Conservation (phyloP, 371 early-diverging fungal species). For the Mortierella sp. region DNA sequence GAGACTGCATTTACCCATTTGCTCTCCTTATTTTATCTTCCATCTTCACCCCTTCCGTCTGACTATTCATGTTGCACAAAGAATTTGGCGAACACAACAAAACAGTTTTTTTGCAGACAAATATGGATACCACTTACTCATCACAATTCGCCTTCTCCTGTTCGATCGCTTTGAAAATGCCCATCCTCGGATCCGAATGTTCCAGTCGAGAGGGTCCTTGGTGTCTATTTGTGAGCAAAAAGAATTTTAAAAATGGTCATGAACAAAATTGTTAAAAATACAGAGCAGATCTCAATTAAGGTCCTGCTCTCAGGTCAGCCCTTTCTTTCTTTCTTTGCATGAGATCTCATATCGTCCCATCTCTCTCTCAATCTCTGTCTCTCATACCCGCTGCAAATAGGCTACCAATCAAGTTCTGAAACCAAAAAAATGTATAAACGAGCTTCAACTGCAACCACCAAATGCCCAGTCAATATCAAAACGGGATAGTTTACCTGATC, state of each 20-base stretch:
- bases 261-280: conserved; percentile 14
- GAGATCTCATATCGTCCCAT: too few relatives aligned
- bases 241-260: neutral
- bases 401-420: neutral
- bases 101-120: neutral
- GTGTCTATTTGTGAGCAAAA: conserved; percentile 15
- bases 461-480: neutral
- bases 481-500: conserved; percentile 23
- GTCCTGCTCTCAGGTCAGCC: neutral
- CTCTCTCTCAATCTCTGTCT: too few relatives aligned
- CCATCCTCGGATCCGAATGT: conserved; percentile 54
- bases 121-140: conserved; percentile 31
- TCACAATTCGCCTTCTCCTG: conserved; percentile 50
- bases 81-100: neutral
- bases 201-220: conserved; percentile 52
- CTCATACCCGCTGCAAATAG: too few relatives aligned
- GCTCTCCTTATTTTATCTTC: neutral
- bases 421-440: neutral
- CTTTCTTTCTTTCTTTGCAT: neutral
- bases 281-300: neutral
- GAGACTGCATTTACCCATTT: neutral
- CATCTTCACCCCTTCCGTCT: neutral
- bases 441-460: neutral
- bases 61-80: neutral
- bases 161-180: conserved; percentile 53